Evolutionary conservation across 2,329 filamentous ascomycete species (phyloP), one percentile per base, ranked within the genome.

Genomic region (Cladosporium sphaerospermum): DNA sequence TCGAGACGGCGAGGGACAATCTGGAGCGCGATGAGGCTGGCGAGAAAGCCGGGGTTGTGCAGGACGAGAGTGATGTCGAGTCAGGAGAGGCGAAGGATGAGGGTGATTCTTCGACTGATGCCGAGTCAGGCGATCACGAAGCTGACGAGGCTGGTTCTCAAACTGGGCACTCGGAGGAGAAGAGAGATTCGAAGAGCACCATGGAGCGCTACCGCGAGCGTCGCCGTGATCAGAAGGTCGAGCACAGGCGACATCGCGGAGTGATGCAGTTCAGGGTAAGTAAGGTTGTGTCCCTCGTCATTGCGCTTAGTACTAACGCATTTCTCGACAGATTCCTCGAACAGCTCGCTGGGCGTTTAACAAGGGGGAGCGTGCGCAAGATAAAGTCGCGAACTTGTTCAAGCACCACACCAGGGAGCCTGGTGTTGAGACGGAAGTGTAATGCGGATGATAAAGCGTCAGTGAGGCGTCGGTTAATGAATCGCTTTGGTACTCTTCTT

Each of bases 251-350:
- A 63, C 83, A 89, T 62, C 71, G 83, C 18, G 86, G 86, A 0
- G 64, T 86, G 39, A 89, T 89, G 86, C 86, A 89, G 69, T 89
- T 84, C 82, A 79, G 78, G 63, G 65, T 63, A 89, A 69, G 89
- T 84, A 81, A 79, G 78, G 63, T 64, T 63, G 36, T n/a, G 13
- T 14, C n/a, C 4, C 4, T 9, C n/a, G 14, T 10, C 5, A 5
- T 44, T 28, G 13, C 16, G 9, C 16, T n/a, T 14, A 16, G 8
- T 36, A 32, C 43, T 45, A 13, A 45, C 43, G 23, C 14, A 10
- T 16, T 13, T 3, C n/a, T 9, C n/a, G 4, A 32, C 23, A 45
- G 18, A 67, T 78, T 62, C 78, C 75, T 16, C 73, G 73, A 65
- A 81, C 69, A 51, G 69, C 73, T 54, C 79, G 83, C 61, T 79